Evolutionary conservation across 345 rosid genomes (phyloP).

Genomic region (Crucihimalaya himalaica): DNA sequence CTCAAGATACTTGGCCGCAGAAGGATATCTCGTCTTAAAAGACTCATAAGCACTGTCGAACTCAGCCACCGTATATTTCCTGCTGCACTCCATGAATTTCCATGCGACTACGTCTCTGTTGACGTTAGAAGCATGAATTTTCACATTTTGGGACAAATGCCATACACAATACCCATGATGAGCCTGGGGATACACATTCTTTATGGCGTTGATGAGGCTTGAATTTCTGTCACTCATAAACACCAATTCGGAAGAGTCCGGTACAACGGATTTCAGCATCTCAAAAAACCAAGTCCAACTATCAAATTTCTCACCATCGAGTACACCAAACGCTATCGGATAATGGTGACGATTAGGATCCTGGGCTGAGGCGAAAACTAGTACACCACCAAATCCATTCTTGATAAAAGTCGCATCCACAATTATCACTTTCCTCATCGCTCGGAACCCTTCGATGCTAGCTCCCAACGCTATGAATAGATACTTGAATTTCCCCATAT

Average conservation of each 20-base stretch:
- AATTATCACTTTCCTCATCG: too few relatives aligned
- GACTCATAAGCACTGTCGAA: not conserved
- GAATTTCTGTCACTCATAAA: not conserved
- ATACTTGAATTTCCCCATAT: not conserved
- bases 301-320: not conserved
- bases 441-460: too few relatives aligned
- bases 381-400: too few relatives aligned
- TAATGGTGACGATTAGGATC: not conserved
- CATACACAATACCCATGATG: too few relatives aligned
- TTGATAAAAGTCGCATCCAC: too few relatives aligned
- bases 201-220: not conserved
- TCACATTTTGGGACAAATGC: not conserved
- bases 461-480: too few relatives aligned
- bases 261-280: not conserved
- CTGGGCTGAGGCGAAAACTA: not conserved
- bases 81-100: not conserved
- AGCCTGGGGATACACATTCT: not conserved
- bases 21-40: not conserved
- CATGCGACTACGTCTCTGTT: not conserved
- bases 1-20: not conserved
- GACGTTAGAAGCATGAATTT: not conserved
- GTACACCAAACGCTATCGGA: not conserved
- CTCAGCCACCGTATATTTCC: not conserved
- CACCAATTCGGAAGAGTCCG: not conserved
- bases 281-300: not conserved